Evolutionary conservation across 2,329 filamentous ascomycete genomes (phyloP), one percentile per base, ranked within the genome.

Genomic region (Trichoderma koningii): DNA sequence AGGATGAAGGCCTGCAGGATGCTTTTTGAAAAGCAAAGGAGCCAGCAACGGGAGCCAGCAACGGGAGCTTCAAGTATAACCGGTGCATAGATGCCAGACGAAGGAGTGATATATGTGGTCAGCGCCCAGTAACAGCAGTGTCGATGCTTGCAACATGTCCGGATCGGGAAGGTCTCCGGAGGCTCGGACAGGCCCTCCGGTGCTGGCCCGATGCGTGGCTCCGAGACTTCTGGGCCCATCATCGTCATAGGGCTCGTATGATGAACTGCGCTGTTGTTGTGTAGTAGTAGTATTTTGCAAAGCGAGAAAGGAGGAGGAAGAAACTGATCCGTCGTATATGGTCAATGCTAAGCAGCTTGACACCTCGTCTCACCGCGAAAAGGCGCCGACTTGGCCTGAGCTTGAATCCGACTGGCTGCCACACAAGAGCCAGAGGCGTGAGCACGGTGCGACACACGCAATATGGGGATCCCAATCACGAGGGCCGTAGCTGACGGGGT

Each of bases 361-460:
- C 30, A 52, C 26, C 45, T 59, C 55, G 55, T 48, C 55, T 48
- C 26, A 59, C 55, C 47, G 55, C 44, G 34, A 38, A 59, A 48
- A 59, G 28, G 23, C 42, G 42, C 44, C 55, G 42, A 48, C 55
- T 28, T 38, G 55, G 55, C 12, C 55, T 23, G 44, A 53, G 26
- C n/a, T 55, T 53, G 59, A 53, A 38, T 26, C 50, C 59, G 38
- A 53, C 50, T 42, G 19, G 59, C 42, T 53, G 41, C 59, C 61
- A 63, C 51, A 63, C 26, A 30, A 34, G 51, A 55, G 51, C 30
- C 44, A 52, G 59, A 62, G 47, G 50, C 59, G 59, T 52, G 63
- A 64, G 55, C 63, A 60, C 41, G 50, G 63, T 64, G 63, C 63
- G 55, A 64, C 63, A 63, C 53, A 55, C 45, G 56, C 63, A 64